phyloP scores from a whole-genome alignment of 148 eudicot species.

The Nyssa sinensis region DNA sequence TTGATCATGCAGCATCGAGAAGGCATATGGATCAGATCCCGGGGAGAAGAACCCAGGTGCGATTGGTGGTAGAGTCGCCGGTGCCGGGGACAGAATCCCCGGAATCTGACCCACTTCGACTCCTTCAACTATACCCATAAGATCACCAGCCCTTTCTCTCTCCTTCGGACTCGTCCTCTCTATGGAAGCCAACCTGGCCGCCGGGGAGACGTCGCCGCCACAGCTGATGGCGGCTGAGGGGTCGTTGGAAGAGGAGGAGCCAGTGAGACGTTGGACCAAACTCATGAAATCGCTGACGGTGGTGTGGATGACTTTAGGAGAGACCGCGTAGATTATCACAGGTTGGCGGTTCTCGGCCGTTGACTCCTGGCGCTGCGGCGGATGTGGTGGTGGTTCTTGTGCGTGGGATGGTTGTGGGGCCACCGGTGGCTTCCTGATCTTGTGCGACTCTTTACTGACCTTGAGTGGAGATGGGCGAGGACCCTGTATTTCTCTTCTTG shows the following conservation, averaged over 20 bases:
- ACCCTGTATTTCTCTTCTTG: conserved; percentile 55
- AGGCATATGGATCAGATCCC: conserved; percentile 7
- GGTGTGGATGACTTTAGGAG: conserved; percentile 67
- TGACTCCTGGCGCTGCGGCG: conserved; percentile 8
- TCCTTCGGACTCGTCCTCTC: conserved; percentile 58
- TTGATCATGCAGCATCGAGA: conserved; percentile 26
- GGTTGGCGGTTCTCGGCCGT: conserved; percentile 38
- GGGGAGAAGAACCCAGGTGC: conserved; percentile 55
- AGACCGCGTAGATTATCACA: conserved; percentile 69
- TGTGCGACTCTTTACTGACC: conserved; percentile 63
- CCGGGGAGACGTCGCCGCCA: conserved; percentile 52
- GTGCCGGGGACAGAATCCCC: conserved; percentile 71
- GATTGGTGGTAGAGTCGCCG: conserved; percentile 51
- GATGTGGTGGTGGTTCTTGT: conserved; percentile 13
- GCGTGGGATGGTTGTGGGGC: conserved; percentile 24
- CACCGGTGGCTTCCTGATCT: conserved; percentile 57
- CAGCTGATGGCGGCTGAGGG: conserved; percentile 5
- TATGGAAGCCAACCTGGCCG: conserved; percentile 63
- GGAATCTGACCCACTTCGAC: conserved; percentile 43
- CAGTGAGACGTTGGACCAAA: conserved; percentile 75
- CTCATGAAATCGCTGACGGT: conserved; percentile 55
- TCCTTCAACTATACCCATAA: conserved; percentile 26
- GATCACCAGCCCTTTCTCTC: conserved; percentile 22
- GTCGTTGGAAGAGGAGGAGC: conserved; percentile 26
- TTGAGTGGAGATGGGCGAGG: conserved; percentile 66